Percentiles rank a stretch among this genome's conserved stretches.
Conservation (phyloP, 768 basidiomycete genomes). For the Kwoniella heveanensis region DNA sequence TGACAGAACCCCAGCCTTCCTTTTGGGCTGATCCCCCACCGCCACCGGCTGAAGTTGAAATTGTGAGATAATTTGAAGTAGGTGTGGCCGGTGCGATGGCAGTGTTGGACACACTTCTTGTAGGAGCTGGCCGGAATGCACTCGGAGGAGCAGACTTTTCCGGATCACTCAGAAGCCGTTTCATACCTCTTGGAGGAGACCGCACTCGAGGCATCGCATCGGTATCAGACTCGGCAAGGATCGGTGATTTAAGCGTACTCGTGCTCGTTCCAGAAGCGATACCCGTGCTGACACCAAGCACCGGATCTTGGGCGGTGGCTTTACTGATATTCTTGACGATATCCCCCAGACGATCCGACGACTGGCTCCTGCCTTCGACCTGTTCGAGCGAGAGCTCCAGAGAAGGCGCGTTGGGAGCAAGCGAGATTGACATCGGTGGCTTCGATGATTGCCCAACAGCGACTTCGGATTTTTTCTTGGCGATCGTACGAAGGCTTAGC, state of each 20-base stretch:
- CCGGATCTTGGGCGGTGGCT: constrained; percentile 36
- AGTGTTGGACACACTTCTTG: constrained; percentile 19
- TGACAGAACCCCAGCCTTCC: constrained; percentile 45
- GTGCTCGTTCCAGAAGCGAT: not conserved
- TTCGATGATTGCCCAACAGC: constrained; percentile 9
- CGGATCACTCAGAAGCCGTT: constrained; percentile 6
- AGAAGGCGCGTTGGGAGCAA: constrained; percentile 36
- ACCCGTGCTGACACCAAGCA: constrained; percentile 1
- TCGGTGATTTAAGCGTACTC: not conserved
- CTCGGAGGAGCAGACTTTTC: constrained; percentile 23
- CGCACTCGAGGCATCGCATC: constrained; percentile 6
- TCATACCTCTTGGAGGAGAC: constrained; percentile 2
- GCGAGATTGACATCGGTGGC: constrained; percentile 21
- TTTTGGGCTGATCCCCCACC: not conserved
- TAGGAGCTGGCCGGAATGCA: constrained; percentile 21
- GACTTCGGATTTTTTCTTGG: constrained; percentile 44
- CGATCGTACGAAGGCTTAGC: constrained; percentile 35
- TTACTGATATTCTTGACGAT: constrained; percentile 43
- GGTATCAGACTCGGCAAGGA: constrained; percentile 8
- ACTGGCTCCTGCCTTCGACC: constrained; percentile 30
- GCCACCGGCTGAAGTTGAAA: not conserved
- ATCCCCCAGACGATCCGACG: constrained; percentile 30
- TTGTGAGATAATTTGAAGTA: not conserved
- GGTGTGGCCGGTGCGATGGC: constrained; percentile 14
- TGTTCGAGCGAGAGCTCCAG: constrained; percentile 42